Percentiles rank a stretch among this genome's conserved stretches.
Evolutionary conservation across 768 basidiomycete species (phyloP).

Genomic region (Stropharia rugosoannulata): DNA sequence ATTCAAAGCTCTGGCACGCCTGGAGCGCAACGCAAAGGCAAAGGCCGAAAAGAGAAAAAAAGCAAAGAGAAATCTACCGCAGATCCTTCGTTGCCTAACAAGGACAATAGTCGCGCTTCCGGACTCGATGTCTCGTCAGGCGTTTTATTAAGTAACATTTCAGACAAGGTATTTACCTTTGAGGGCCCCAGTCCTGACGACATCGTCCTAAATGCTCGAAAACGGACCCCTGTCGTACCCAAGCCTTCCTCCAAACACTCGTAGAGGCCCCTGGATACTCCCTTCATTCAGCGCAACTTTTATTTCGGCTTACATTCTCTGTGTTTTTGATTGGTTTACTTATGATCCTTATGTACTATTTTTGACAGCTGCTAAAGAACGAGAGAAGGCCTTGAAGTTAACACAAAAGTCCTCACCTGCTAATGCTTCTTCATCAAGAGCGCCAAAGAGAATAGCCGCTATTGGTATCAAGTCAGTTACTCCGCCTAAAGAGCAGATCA

Average conservation of each 20-base stretch:
- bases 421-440: conserved; percentile 37
- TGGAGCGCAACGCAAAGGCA: conserved; percentile 33
- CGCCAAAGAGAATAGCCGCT: conserved; percentile 36
- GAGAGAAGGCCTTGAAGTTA: conserved; percentile 69
- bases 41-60: conserved; percentile 29
- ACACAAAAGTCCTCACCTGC: conserved; percentile 41
- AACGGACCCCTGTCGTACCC: conserved; percentile 49
- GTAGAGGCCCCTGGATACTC: conserved; percentile 1
- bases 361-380: conserved; percentile 74
- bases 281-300: conserved; percentile 20
- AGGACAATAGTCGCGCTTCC: conserved; percentile 7
- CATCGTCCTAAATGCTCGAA: conserved; percentile 76
- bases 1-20: conserved; percentile 48
- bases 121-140: conserved; percentile 22
- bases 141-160: conserved; percentile 33
- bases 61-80: conserved; percentile 10
- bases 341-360: conserved; percentile 31
- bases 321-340: conserved; percentile 30
- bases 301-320: conserved; percentile 17
- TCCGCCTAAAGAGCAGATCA: conserved; percentile 31
- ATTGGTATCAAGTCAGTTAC: conserved; percentile 32
- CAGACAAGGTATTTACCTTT: conserved; percentile 57
- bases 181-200: conserved; percentile 93
- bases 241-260: conserved; percentile 19
- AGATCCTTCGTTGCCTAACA: no score